phyloP scores from a whole-genome alignment of 2,329 filamentous ascomycete species.

The Trichoderma brevicompactum region DNA sequence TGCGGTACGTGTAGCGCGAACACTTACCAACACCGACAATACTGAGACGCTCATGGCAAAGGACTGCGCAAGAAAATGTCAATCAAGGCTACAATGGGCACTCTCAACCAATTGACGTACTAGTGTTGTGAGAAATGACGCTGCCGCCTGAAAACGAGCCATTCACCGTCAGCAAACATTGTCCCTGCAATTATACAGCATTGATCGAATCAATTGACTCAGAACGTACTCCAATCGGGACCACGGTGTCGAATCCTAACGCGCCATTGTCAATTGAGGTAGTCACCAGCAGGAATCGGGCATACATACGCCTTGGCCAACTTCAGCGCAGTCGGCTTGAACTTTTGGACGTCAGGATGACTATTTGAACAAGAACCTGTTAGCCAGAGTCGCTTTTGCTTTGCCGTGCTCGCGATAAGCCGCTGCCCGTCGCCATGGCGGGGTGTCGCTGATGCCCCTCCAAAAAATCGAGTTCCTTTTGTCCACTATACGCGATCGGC shows the following conservation, averaged over 20 bases:
- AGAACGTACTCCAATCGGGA: constrained; percentile 92
- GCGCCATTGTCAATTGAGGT: constrained; percentile 27
- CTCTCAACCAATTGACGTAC: constrained; percentile 56
- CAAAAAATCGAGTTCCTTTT: constrained; percentile 22
- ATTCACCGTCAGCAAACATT: constrained; percentile 7
- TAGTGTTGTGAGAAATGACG: constrained; percentile 87
- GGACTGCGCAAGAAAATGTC: constrained; percentile 60
- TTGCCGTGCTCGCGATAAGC: constrained; percentile 12
- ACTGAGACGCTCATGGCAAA: constrained; percentile 95
- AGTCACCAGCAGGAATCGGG: background rate
- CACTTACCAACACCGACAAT: constrained; percentile 92
- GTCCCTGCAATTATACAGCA: background rate
- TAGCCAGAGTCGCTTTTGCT: background rate
- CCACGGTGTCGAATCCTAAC: constrained; percentile 88
- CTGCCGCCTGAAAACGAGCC: constrained; percentile 70
- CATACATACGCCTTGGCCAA: constrained; percentile 86
- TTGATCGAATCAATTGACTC: background rate
- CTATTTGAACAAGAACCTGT: constrained; percentile 43
- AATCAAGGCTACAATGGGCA: constrained; percentile 31
- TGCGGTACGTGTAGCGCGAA: background rate
- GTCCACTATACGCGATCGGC: constrained; percentile 3
- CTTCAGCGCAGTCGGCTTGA: constrained; percentile 92
- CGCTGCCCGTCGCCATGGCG: constrained; percentile 36
- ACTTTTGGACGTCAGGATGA: constrained; percentile 93
- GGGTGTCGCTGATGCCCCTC: constrained; percentile 41